Conservation (phyloP, 129 eudicot genomes). For the Arctium lappa region DNA sequence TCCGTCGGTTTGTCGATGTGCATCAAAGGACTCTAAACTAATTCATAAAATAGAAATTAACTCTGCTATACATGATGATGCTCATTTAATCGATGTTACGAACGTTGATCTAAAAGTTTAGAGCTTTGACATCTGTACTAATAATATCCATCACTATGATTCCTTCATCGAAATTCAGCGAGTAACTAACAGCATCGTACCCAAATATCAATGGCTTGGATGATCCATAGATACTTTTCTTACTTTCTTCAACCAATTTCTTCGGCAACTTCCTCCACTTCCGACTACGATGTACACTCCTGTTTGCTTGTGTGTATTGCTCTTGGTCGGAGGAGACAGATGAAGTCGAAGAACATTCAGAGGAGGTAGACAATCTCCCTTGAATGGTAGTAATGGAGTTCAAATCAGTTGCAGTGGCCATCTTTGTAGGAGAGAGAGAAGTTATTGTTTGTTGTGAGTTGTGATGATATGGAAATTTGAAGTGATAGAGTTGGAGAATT, state of each 20-base stretch:
- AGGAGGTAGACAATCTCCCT: too few species aligned
- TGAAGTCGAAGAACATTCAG: too few species aligned
- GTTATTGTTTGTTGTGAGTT: too few species aligned
- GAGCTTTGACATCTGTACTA: neutral
- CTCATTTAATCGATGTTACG: neutral
- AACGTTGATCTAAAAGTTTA: neutral
- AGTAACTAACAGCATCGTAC: neutral
- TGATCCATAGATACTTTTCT: neutral
- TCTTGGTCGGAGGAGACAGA: too few species aligned
- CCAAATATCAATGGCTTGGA: neutral
- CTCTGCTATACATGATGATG: neutral
- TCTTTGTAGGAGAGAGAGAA: too few species aligned
- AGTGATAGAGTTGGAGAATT: too few species aligned
- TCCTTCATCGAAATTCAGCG: neutral
- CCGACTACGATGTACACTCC: too few species aligned
- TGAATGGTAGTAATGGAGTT: too few species aligned
- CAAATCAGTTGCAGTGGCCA: too few species aligned
- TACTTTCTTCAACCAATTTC: neutral
- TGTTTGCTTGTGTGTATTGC: too few species aligned
- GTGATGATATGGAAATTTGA: too few species aligned
- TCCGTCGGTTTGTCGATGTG: neutral
- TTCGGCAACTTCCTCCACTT: neutral
- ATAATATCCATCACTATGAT: neutral
- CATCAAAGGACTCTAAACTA: neutral
- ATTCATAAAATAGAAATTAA: neutral